Conservation (phyloP, 2,329 filamentous ascomycete genomes). For the Aphanoascus verrucosus region DNA sequence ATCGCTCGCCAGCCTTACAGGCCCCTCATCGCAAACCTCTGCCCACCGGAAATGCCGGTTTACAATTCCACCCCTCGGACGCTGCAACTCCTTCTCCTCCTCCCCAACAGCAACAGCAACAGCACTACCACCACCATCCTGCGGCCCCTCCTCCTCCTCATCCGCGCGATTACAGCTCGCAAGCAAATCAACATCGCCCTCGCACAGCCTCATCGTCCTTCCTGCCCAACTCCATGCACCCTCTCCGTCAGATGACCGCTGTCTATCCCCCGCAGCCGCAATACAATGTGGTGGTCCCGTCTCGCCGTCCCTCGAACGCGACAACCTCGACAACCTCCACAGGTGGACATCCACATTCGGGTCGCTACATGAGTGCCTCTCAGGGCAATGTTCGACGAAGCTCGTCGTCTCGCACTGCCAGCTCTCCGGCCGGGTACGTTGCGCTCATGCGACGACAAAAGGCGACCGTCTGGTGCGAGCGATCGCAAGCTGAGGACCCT, state of each 20-base stretch:
- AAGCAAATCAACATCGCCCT: constrained; percentile 12
- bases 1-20: constrained; percentile 16
- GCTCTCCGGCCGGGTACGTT: constrained; percentile 67
- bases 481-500: constrained; percentile 83
- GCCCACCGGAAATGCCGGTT: constrained; percentile 15
- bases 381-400: constrained; percentile 52
- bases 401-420: constrained; percentile 65
- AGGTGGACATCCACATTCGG: constrained; percentile 24
- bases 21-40: constrained; percentile 17
- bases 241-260: constrained; percentile 9
- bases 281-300: constrained; percentile 12
- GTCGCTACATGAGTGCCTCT: constrained; percentile 22
- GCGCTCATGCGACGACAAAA: constrained; percentile 95
- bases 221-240: constrained; percentile 14
- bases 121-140: background rate
- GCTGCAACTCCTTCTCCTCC: background rate
- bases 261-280: constrained; percentile 11
- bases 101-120: background rate
- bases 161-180: background rate
- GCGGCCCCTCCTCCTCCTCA: too few relatives aligned
- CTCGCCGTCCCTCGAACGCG: constrained; percentile 31
- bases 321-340: constrained; percentile 34
- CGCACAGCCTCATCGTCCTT: constrained; percentile 15
- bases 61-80: constrained; percentile 15
- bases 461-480: constrained; percentile 96